Evolutionary conservation across 805 yeast genomes (phyloP), one percentile per base, ranked within the genome.

Genomic region (Candida silvicultrix): DNA sequence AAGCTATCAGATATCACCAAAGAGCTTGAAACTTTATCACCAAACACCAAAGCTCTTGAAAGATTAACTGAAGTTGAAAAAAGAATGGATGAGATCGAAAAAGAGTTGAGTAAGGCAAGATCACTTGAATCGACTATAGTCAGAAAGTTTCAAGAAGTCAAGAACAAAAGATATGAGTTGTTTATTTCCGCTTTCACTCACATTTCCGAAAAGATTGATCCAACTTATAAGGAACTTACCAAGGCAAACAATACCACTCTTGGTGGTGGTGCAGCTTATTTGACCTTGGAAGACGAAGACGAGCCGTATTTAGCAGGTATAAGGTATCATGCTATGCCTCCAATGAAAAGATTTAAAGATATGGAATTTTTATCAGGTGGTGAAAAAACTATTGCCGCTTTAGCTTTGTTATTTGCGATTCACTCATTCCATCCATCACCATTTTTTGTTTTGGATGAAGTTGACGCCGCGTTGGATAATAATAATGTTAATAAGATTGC

Each of bases 401-500:
- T 94, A 51, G 97, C 98, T 0, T 69, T 94, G 51, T 65, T 94
- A 41, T 94, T 94, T 68, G 90, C 98, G 0, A 80, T 90, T 38
- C 97, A 94, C 62, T 82, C 95, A 0, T 85, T 70, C 65, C 92
- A 83, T 43, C 97, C 97, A 2, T 84, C 97, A 1, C 99, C 99
- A 29, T 94, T 94, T 62, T 92, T 94, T 61, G 96, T 94, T 0
- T 69, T 94, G 38, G 99, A 94, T 63, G 99, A 94, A 66, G 89
- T 94, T n/a, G 99, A 94, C 67, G 98, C 99, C 0, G 98, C 98
- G 0, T 74, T 94, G 48, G 99, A 94, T 65, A 83, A 86, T 49
- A 80, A 88, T 21, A 94, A 94, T 58, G 97, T 94, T 21, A 79
- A 78, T 45, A 80, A 80, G 57, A 82, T 94, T 47, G 97, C 97